Evolutionary conservation across 495 filamentous ascomycete genomes (phyloP).

Genomic region (Tuber indicum): DNA sequence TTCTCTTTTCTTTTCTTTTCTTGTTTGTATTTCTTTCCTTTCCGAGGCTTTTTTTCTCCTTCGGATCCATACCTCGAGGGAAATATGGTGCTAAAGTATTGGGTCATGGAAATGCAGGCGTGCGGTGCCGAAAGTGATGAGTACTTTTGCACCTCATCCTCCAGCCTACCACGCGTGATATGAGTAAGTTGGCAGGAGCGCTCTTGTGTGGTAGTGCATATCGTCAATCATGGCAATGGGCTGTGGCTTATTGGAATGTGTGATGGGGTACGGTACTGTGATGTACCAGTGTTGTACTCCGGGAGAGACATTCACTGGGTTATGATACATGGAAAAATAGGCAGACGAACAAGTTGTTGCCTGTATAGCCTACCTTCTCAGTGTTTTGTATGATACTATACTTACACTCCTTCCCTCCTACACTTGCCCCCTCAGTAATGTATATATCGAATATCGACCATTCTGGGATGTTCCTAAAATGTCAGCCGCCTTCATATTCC

Average conservation of each 20-base stretch:
- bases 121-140: not conserved
- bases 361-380: not conserved
- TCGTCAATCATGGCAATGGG: not conserved
- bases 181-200: not conserved
- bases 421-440: slow-evolving; percentile 11
- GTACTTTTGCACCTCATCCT: not conserved
- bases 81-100: not conserved
- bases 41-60: not conserved
- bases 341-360: slow-evolving; percentile 6
- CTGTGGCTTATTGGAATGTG: not conserved
- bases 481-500: slow-evolving; percentile 26
- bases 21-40: not conserved
- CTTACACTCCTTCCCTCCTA: slow-evolving; percentile 3
- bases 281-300: not conserved
- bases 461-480: slow-evolving; percentile 15
- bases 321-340: slow-evolving; percentile 4
- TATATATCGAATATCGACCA: not conserved
- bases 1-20: not conserved
- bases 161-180: not conserved
- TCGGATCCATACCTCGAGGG: not conserved
- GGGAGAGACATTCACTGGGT: not conserved
- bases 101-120: not conserved
- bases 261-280: not conserved
- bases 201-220: not conserved
- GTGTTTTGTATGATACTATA: not conserved